phyloP scores from a whole-genome alignment of 345 rosid genomes.

The Eucalyptus victrix region DNA sequence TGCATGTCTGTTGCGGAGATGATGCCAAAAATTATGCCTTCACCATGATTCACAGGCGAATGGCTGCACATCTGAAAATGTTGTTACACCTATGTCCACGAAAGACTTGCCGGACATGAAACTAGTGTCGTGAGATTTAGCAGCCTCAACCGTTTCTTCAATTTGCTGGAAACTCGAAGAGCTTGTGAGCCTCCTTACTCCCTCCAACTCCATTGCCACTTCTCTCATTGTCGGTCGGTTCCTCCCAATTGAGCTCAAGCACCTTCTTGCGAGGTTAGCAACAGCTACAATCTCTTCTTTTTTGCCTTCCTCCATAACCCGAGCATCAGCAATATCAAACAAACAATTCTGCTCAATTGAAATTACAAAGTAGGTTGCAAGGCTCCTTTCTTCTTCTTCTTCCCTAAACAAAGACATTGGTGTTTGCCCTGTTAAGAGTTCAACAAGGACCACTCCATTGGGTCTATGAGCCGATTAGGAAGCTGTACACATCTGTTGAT shows the following conservation, averaged over 20 bases:
- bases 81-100: background rate
- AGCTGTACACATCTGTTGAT: background rate
- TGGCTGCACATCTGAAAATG: too few species aligned
- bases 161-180: background rate
- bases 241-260: background rate
- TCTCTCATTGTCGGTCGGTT: background rate
- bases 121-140: background rate
- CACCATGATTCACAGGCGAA: too few species aligned
- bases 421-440: background rate
- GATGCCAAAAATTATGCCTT: too few species aligned
- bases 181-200: background rate
- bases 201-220: background rate
- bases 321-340: background rate
- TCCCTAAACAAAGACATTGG: background rate
- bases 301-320: background rate
- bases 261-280: background rate
- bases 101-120: background rate
- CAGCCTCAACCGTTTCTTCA: background rate
- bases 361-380: rapidly evolving
- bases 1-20: too few species aligned
- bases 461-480: too few species aligned
- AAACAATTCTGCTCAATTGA: background rate
- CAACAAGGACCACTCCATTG: background rate
- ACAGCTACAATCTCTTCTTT: background rate
- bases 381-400: background rate